Evolutionary conservation across 306 rosid species (phyloP).

Genomic region (Vigna radiata): DNA sequence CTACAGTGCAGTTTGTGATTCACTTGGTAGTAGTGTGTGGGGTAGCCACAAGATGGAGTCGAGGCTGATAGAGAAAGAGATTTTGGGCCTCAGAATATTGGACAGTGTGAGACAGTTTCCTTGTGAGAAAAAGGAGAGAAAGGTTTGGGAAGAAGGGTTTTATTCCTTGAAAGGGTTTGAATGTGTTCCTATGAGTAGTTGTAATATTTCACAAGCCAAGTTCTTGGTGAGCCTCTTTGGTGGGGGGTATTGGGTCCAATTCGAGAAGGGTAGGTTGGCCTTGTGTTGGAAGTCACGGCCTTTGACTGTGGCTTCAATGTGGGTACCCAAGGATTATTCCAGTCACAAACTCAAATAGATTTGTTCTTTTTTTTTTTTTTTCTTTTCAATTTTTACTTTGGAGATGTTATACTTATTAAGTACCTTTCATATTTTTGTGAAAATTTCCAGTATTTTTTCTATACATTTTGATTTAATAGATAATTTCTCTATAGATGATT

Average conservation of each 20-base stretch:
- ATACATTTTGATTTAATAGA: too few relatives aligned
- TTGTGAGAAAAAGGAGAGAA: conserved; percentile 49
- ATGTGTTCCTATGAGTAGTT: conserved; percentile 54
- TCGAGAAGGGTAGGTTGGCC: conserved; percentile 50
- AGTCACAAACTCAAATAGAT: conserved; percentile 39
- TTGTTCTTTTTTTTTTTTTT: neutral
- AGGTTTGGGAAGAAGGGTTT: conserved; percentile 52
- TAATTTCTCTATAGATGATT: too few relatives aligned
- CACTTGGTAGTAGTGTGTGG: conserved; percentile 51
- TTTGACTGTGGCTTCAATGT: conserved; percentile 62
- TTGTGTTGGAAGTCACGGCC: conserved; percentile 78
- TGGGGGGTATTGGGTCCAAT: conserved; percentile 70
- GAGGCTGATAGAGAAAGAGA: conserved; percentile 57
- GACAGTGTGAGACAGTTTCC: conserved; percentile 69
- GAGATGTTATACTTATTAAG: conserved; percentile 29
- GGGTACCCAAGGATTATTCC: conserved; percentile 53
- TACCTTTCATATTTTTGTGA: too few relatives aligned
- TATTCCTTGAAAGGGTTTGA: conserved; percentile 55
- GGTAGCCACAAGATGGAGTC: conserved; percentile 49
- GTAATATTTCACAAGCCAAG: conserved; percentile 70
- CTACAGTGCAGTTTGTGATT: conserved; percentile 62
- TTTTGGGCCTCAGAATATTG: conserved; percentile 60
- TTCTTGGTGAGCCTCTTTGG: conserved; percentile 65
- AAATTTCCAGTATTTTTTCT: too few relatives aligned
- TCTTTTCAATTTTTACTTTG: neutral